Evolutionary conservation across 1,284 basidiomycete species (phyloP).

Genomic region (Quambalaria eucalypti): DNA sequence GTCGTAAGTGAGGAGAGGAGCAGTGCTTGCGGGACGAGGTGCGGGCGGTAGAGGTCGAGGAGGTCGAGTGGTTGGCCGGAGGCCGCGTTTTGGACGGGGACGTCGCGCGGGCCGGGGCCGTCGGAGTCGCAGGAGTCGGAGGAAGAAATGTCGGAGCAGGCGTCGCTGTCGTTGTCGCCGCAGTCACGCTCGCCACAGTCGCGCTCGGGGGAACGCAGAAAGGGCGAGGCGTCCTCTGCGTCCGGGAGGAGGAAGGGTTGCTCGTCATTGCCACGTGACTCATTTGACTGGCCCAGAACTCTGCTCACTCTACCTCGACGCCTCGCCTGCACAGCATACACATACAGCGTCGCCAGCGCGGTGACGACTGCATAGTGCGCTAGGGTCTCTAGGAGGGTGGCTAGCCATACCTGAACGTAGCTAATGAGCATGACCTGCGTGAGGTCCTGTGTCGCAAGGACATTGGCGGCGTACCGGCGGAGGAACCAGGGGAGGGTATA

Average conservation of each 20-base stretch:
- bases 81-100: no score
- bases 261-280: background rate
- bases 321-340: background rate
- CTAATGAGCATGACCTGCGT: background rate
- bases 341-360: background rate
- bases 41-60: conserved; percentile 46
- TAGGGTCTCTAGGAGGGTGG: background rate
- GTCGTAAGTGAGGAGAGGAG: conserved; percentile 81
- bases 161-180: background rate
- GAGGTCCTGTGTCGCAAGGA: background rate
- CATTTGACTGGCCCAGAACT: no score
- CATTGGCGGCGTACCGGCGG: no score
- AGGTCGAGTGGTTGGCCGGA: background rate
- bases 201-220: background rate
- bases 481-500: background rate
- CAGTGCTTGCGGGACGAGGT: conserved; percentile 66
- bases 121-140: background rate
- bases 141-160: background rate
- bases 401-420: background rate
- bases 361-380: background rate
- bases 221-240: background rate
- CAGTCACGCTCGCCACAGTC: no score
- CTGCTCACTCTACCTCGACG: no score
- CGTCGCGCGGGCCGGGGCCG: background rate
- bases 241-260: background rate